phyloP scores from a whole-genome alignment of 2,329 filamentous ascomycete species.

The Drechslera avenae region DNA sequence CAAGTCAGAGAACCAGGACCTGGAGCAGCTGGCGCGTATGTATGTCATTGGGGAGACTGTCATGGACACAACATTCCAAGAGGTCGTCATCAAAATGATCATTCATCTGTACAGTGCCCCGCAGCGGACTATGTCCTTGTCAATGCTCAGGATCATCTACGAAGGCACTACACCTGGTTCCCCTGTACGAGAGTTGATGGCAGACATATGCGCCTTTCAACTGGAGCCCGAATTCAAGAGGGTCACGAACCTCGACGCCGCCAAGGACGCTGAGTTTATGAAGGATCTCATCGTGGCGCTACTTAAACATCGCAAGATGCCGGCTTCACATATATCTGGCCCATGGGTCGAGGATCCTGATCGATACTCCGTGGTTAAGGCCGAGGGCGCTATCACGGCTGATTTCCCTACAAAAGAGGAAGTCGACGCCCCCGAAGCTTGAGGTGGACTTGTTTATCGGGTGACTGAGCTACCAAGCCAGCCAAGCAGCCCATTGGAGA shows the following conservation, averaged over 20 bases:
- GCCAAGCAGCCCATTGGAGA: too few relatives aligned
- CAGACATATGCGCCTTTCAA: neutral
- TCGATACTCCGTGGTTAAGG: too few relatives aligned
- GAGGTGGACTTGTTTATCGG: too few relatives aligned
- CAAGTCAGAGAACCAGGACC: too few relatives aligned
- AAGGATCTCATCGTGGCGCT: neutral
- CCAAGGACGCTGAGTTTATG: neutral
- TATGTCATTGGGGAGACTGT: conserved; percentile 4
- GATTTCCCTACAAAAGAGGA: neutral
- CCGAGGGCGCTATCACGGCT: too few relatives aligned
- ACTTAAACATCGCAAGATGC: too few relatives aligned
- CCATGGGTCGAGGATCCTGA: too few relatives aligned
- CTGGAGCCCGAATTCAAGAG: neutral
- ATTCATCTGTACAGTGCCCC: neutral
- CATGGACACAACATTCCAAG: conserved; percentile 1
- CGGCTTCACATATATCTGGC: too few relatives aligned
- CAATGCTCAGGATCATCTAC: conserved; percentile 5
- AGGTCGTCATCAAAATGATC: neutral
- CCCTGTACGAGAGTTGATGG: conserved; percentile 1
- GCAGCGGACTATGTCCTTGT: too few relatives aligned
- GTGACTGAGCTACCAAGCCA: too few relatives aligned
- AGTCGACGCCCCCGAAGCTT: too few relatives aligned
- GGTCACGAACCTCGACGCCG: too few relatives aligned
- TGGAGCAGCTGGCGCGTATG: neutral
- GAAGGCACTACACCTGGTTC: neutral